Conservation (phyloP, 2,329 filamentous ascomycete genomes). For the Aspergillus costaricaensis region DNA sequence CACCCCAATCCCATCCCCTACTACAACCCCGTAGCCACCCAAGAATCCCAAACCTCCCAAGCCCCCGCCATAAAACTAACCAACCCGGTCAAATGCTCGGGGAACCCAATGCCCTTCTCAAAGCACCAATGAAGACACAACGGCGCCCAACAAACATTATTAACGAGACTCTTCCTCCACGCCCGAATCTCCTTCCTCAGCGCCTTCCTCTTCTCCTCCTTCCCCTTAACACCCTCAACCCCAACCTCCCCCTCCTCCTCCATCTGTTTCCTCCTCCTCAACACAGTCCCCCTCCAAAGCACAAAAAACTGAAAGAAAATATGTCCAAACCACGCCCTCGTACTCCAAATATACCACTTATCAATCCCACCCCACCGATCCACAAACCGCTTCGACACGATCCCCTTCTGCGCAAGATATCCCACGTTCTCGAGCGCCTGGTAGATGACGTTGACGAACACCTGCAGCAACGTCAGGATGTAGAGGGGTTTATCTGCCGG, state of each 20-base stretch:
- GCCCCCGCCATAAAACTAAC: constrained; percentile 56
- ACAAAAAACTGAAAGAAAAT: constrained; percentile 74
- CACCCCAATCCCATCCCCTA: not conserved
- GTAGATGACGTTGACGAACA: constrained; percentile 67
- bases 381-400: constrained; percentile 55
- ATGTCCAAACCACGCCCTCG: constrained; percentile 77
- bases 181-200: constrained; percentile 48
- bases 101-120: constrained; percentile 62
- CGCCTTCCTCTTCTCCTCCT: constrained; percentile 33
- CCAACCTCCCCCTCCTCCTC: constrained; percentile 22
- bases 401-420: constrained; percentile 72
- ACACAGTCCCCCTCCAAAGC: constrained; percentile 53
- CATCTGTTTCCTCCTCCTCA: constrained; percentile 32
- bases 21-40: constrained; percentile 43
- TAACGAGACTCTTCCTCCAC: constrained; percentile 64
- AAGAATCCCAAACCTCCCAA: constrained; percentile 48
- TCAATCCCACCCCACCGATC: constrained; percentile 55
- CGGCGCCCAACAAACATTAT: constrained; percentile 76
- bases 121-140: constrained; percentile 82
- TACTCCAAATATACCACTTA: constrained; percentile 70
- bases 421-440: constrained; percentile 82
- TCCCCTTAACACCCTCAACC: constrained; percentile 13
- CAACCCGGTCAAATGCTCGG: constrained; percentile 60
- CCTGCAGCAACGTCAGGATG: constrained; percentile 66
- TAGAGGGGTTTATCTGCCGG: constrained; percentile 49